A percentile compares a stretch with the other conserved stretches of the same genome.
These are phyloP conservation scores for Beta vulgaris DNA, from an alignment of 148 eudicot species.

Conservation along the genomic window DNA sequence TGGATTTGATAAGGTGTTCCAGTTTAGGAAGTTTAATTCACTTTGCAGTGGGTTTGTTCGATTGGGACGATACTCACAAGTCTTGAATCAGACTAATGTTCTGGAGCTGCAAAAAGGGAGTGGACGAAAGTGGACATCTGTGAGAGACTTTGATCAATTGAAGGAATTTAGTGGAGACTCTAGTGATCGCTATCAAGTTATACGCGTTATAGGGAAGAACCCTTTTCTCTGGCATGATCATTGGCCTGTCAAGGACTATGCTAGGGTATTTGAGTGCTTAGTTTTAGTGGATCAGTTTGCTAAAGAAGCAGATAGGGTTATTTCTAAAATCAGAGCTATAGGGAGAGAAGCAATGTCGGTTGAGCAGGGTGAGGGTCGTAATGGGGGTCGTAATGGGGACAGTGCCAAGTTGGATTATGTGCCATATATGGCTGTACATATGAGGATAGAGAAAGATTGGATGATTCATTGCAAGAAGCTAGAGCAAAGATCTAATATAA, in stretches of 20 bases:
- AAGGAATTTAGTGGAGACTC: constrained; percentile 43
- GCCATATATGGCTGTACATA: constrained; percentile 86
- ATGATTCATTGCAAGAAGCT: constrained; percentile 92
- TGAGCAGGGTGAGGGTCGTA: background rate
- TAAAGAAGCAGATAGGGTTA: constrained; percentile 72
- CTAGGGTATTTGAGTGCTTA: constrained; percentile 73
- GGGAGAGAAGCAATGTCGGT: constrained; percentile 34
- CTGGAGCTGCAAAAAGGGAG: constrained; percentile 75
- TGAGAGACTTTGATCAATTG: constrained; percentile 78
- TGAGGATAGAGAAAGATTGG: constrained; percentile 98
- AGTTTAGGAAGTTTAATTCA: constrained; percentile 61
- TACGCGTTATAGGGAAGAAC: constrained; percentile 70
- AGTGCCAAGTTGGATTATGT: constrained; percentile 13
- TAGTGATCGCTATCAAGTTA: constrained; percentile 51
- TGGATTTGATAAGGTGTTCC: constrained; percentile 77
- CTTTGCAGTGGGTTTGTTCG: constrained; percentile 75
- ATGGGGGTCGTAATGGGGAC: constrained; percentile 9
- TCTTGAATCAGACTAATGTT: constrained; percentile 42
- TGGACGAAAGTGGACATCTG: constrained; percentile 86
- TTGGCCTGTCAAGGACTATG: constrained; percentile 90
- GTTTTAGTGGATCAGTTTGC: constrained; percentile 72
- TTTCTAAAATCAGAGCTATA: constrained; percentile 56
- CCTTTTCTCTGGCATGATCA: constrained; percentile 99
- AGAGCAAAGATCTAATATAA: constrained; percentile 61
- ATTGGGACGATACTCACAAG: constrained; percentile 56